Evolutionary conservation across 331 rosid species (phyloP).

Genomic region (Pyrus hybrid): DNA sequence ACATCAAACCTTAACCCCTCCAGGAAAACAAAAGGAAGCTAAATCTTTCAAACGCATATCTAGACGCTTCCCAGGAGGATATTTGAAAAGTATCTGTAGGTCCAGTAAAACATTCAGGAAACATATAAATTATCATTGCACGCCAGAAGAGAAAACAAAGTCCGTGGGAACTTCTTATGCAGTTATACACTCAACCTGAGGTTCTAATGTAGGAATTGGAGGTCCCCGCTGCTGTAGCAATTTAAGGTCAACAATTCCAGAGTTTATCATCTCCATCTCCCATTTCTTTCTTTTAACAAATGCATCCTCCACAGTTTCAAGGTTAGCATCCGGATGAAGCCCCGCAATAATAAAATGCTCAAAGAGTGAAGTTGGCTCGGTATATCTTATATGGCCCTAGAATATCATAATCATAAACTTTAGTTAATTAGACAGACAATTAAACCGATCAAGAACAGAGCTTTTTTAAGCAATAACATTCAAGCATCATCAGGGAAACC

Average conservation of each 20-base stretch:
- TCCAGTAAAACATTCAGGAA: background rate
- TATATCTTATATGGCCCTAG: constrained; percentile 51
- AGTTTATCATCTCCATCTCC: constrained; percentile 49
- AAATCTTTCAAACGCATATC: constrained; percentile 63
- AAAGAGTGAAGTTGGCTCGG: constrained; percentile 75
- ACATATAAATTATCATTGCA: constrained; percentile 11
- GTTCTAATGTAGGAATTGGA: constrained; percentile 57
- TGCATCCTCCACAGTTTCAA: constrained; percentile 56
- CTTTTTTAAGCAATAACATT: background rate
- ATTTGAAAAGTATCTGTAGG: constrained; percentile 72
- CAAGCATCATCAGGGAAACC: background rate
- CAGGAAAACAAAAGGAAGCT: constrained; percentile 86
- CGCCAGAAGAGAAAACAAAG: background rate
- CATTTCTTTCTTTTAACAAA: constrained; percentile 68
- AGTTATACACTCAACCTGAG: constrained; percentile 61
- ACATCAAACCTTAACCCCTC: constrained; percentile 71
- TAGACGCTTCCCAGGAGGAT: constrained; percentile 72
- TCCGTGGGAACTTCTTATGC: background rate
- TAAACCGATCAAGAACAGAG: background rate
- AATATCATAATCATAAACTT: constrained; percentile 24
- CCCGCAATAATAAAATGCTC: constrained; percentile 91
- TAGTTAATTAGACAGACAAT: constrained; percentile 16
- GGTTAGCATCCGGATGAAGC: constrained; percentile 80
- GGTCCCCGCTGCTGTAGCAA: constrained; percentile 45
- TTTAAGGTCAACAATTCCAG: constrained; percentile 35